Evolutionary conservation across 768 basidiomycete genomes (phyloP).

Genomic region (Tricholoma saponaceum): DNA sequence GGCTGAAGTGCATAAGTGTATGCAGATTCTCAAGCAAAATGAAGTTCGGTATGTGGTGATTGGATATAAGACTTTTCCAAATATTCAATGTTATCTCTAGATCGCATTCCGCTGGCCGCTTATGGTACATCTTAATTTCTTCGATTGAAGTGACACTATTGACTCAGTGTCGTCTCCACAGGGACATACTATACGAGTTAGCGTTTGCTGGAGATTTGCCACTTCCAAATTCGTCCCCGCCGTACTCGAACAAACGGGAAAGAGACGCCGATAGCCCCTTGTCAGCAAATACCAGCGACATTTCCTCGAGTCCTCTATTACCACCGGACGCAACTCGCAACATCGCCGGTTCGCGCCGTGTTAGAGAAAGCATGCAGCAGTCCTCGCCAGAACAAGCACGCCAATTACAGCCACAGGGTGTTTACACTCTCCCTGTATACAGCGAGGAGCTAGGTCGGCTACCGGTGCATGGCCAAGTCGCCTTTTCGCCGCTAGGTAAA

Average conservation of each 20-base stretch:
- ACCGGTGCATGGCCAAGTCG: constrained; percentile 35
- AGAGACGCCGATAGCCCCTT: constrained; percentile 52
- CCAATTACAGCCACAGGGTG: constrained; percentile 1
- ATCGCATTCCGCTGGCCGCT: constrained; percentile 43
- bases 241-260: constrained; percentile 54
- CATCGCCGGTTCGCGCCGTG: constrained; percentile 36
- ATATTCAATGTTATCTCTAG: neutral
- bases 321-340: constrained; percentile 20
- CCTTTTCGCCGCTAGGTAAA: neutral
- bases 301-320: constrained; percentile 7
- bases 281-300: constrained; percentile 8
- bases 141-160: constrained; percentile 14
- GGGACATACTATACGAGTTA: constrained; percentile 73
- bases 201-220: constrained; percentile 71
- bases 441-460: constrained; percentile 56
- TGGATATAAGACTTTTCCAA: neutral
- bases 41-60: constrained; percentile 28
- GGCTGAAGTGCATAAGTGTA: constrained; percentile 63
- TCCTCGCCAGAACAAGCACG: neutral
- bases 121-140: constrained; percentile 30
- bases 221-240: constrained; percentile 52
- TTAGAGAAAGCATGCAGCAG: constrained; percentile 11
- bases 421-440: constrained; percentile 48
- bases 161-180: constrained; percentile 25
- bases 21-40: constrained; percentile 42